Percentiles rank a stretch among this genome's conserved stretches.
These are phyloP conservation scores for Trichoderma gamsii DNA, from an alignment of 495 filamentous ascomycete genomes.

Conservation along the genomic window DNA sequence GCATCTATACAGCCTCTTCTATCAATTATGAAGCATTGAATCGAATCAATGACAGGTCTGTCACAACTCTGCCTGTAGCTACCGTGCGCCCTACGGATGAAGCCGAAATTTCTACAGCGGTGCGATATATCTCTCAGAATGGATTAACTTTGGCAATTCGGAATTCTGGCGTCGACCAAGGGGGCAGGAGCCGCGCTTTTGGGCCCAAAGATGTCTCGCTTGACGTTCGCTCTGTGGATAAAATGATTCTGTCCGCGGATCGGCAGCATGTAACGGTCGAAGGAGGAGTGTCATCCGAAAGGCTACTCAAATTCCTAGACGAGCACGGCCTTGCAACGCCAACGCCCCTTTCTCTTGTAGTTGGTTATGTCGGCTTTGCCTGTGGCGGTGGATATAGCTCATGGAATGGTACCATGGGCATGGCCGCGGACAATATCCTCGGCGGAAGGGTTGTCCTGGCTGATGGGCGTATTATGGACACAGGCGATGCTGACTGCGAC, in stretches of 20 bases:
- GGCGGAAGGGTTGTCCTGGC: conserved; percentile 43
- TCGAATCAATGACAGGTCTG: background rate
- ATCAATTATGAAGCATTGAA: background rate
- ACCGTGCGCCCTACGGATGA: background rate
- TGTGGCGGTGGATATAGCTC: conserved; percentile 50
- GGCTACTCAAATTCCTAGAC: background rate
- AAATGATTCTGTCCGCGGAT: background rate
- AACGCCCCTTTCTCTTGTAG: background rate
- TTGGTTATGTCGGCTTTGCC: conserved; percentile 35
- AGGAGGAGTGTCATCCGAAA: background rate
- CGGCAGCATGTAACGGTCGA: background rate
- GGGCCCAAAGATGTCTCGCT: background rate
- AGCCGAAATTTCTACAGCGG: background rate
- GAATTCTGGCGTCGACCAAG: background rate
- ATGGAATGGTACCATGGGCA: conserved; percentile 34
- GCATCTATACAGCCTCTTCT: background rate
- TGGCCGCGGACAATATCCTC: conserved; percentile 42
- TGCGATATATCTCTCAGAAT: conserved; percentile 4
- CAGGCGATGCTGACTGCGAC: conserved; percentile 35
- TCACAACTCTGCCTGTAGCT: background rate
- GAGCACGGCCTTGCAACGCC: background rate
- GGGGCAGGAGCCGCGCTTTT: background rate
- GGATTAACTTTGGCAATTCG: background rate
- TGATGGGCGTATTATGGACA: conserved; percentile 39
- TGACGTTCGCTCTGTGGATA: background rate